Evolutionary conservation across 441 rosid genomes (phyloP), one percentile per base, ranked within the genome.

Genomic region (Arabidopsis lyrata): DNA sequence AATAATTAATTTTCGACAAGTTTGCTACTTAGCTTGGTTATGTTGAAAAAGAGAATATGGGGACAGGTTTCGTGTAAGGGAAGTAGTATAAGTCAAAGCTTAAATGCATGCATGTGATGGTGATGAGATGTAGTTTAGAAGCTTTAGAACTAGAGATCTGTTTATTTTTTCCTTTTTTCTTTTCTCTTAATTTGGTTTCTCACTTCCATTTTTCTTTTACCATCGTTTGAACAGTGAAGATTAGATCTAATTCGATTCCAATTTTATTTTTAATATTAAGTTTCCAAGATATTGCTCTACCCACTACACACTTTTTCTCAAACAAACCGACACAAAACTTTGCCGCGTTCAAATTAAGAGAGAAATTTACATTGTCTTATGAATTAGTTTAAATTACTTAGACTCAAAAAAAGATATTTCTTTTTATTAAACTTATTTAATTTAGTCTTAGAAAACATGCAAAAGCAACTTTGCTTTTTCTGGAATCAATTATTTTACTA

Each of bases 51-150:
- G 32, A 47, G 59, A 22, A 57, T 44, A 70, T 47, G 75, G 48
- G 66, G 70, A 70, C 60, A 66, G 38, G 71, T 72, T 73, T 66
- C 74, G 78, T 73, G 78, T 69, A 73, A 74, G 68, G 57, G 68
- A 73, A 63, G 81, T 68, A 62, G 64, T 77, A 45, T 5, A 72
- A 77, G 77, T 72, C 77, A 72, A 72, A 42, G 68, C 74, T 66
- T 66, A 66, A 77, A 67, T 77, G 77, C 73, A 77, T 60, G 81
- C 77, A 77, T 77, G 77, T 72, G 81, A 61, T 61, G 73, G 67
- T 64, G 55, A 72, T 77, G 41, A 66, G 65, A 45, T 77, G 59
- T 77, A 50, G 68, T 66, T 66, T 72, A 35, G 15, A 63, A 53
- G 74, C 60, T 60, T 60, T 72, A 59, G 61, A 35, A 53, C 36